Conservation (phyloP, 1,284 basidiomycete genomes). For the Trametes polyzona region DNA sequence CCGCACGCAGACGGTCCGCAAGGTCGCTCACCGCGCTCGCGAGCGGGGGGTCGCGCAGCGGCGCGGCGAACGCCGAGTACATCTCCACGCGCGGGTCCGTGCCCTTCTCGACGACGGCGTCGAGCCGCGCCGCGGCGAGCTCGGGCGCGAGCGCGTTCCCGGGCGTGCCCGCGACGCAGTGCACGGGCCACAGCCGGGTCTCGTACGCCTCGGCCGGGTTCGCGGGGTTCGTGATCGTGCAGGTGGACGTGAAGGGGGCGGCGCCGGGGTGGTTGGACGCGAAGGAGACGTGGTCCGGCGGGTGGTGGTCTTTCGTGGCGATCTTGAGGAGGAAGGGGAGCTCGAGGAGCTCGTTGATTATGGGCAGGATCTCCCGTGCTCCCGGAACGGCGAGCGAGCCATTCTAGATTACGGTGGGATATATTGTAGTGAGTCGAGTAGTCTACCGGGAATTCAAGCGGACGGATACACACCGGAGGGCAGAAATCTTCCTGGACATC, state of each 20-base stretch:
- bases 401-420: constrained; percentile 27
- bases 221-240: constrained; percentile 38
- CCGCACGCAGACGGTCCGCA: constrained; percentile 37
- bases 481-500: constrained; percentile 72
- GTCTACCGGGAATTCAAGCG: background rate
- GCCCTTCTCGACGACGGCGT: constrained; percentile 40
- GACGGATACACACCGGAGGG: constrained; percentile 44
- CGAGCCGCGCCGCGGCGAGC: constrained; percentile 38
- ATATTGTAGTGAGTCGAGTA: background rate
- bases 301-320: constrained; percentile 59
- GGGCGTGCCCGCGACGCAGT: constrained; percentile 52
- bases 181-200: constrained; percentile 64
- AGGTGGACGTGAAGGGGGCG: constrained; percentile 45
- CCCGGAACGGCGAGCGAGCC: constrained; percentile 57
- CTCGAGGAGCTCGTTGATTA: constrained; percentile 49
- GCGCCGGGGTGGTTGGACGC: constrained; percentile 51
- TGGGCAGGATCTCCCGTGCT: constrained; percentile 49
- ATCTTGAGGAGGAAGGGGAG: constrained; percentile 45
- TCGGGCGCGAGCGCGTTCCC: constrained; percentile 48
- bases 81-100: constrained; percentile 49
- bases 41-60: constrained; percentile 39
- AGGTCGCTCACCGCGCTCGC: constrained; percentile 39
- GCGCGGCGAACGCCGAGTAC: constrained; percentile 52
- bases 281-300: constrained; percentile 64
- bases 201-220: constrained; percentile 39